Evolutionary conservation across 108 stramenopile genomes (phyloP), one percentile per base, ranked within the genome.

Genomic region (Cylindrotheca fusiformis): DNA sequence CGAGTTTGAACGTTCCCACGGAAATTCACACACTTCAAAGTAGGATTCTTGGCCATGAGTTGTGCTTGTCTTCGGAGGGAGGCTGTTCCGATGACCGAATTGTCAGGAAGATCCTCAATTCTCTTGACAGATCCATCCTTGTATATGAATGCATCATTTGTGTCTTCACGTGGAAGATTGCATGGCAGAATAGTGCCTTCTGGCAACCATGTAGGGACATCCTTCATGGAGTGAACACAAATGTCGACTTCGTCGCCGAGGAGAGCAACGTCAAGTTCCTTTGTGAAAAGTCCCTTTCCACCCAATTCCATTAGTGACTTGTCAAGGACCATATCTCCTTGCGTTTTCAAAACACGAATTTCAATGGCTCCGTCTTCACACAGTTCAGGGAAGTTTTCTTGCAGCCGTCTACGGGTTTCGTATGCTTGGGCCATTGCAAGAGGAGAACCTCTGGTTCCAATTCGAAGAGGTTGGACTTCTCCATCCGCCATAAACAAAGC

Each of bases 221-320:
- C 99, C 86, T 99, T 99, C 97, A 99, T 98, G 31, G 98, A 99
- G 73, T 99, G 99, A 32, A 99, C 99, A 69, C 97, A 99, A 54
- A 99, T 98, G 76, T 99, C 99, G 21, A 98, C 97, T 80, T 97
- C 96, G 54, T 98, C 71, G 47, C 86, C 92, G 33, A 99, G 85
- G 33, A 99, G 80, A 31, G 96, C 96, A 18, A 88, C 88, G 69
- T 99, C 99, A 30, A 99, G 91, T 82, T 99, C 99, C 83, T 99
- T 99, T 52, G 99, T 99, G 79, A 99, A 99, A 4, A 99, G 79
- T 32, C 99, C 99, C 80, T 99, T 99, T 51, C 98, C 98, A 45
- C 98, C 98, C 30, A 99, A 87, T 85, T 99, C 98, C 89, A 96
- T 96, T 21, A 99, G 90, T 17, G 97, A 96, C 85, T 95, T 99